These are phyloP conservation scores for Gynandropsis gynandra DNA, from an alignment of 345 rosid genomes.

Conservation along the genomic window DNA sequence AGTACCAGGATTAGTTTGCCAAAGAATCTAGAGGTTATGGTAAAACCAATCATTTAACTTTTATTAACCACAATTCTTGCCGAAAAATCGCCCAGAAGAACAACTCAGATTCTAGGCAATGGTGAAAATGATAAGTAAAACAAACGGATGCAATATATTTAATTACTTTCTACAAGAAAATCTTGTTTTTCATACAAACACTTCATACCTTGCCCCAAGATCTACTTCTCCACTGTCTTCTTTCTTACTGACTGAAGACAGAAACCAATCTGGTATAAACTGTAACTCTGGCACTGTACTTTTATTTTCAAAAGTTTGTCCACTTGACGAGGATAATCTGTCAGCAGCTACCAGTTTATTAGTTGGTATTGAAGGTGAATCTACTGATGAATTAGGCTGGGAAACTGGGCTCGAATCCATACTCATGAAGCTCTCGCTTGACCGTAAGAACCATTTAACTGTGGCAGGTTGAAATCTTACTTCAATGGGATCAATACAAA, in stretches of 20 bases:
- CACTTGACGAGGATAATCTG: conserved; percentile 28
- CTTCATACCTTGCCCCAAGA: conserved; percentile 74
- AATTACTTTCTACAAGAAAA: conserved; percentile 11
- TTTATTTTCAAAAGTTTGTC: conserved; percentile 38
- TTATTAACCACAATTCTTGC: too few relatives aligned
- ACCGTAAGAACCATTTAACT: conserved; percentile 53
- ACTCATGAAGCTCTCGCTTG: conserved; percentile 46
- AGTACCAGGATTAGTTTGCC: background rate
- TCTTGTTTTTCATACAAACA: conserved; percentile 12
- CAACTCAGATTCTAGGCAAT: conserved; percentile 7
- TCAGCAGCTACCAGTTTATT: conserved; percentile 32
- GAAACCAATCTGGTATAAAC: conserved; percentile 84
- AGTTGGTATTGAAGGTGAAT: conserved; percentile 24
- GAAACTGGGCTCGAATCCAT: conserved; percentile 39
- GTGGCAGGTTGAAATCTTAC: conserved; percentile 61
- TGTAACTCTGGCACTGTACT: conserved; percentile 44
- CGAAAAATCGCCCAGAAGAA: background rate
- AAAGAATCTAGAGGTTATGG: background rate
- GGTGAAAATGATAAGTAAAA: conserved; percentile 4
- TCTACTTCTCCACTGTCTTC: conserved; percentile 49
- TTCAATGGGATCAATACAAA: conserved; percentile 68
- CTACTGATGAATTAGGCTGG: conserved; percentile 31
- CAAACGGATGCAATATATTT: conserved; percentile 10
- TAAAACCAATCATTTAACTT: too few relatives aligned
- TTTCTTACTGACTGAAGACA: conserved; percentile 33